Evolutionary conservation across 805 yeast genomes (phyloP), one percentile per base, ranked within the genome.

Genomic region (Sugiyamaella mastotermitis): DNA sequence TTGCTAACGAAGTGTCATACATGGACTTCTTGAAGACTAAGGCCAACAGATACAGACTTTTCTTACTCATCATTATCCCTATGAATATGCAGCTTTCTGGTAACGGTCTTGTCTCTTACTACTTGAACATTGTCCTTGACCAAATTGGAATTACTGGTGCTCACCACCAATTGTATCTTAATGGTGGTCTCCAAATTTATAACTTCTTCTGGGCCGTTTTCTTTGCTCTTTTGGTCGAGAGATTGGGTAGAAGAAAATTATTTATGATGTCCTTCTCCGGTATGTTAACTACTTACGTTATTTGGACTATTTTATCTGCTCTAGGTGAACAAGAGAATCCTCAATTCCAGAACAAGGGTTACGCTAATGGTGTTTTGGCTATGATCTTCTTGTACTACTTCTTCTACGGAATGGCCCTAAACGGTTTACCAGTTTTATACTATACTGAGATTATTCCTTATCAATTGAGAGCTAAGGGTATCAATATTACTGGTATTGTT

Each of bases 301-400:
- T 68, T 34, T 67, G 72, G 69, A 72, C 69, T 40, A 69, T 76
- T 32, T 69, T 72, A 41, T 67, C 70, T 55, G 64, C 74, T 54
- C 66, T 70, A 43, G 54, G 23, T 18, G 37, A 40, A 10, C 38
- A 41, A 26, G 28, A n/a, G 13, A 29, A 41, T 35, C 13, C 26
- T 15, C n/a, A 42, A 29, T 37, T 42, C 33, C n/a, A 5, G 31
- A 16, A 37, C 13, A 31, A 19, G 16, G 30, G 32, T 14, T 36
- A 35, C 9, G 40, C 38, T 10, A 26, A 32, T 7, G 50, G 41
- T n/a, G 46, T 43, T 18, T 19, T 45, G 13, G 43, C 45, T 13
- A 32, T 45, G 42, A 45, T 45, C 26, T 45, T 42, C 40, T 22
- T 45, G 17, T 45, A 33, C 24, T 39, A 38, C 24, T 26, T 38